Evolutionary conservation across 129 eudicot species (phyloP).

Genomic region (Centrapalus pauciflorus): DNA sequence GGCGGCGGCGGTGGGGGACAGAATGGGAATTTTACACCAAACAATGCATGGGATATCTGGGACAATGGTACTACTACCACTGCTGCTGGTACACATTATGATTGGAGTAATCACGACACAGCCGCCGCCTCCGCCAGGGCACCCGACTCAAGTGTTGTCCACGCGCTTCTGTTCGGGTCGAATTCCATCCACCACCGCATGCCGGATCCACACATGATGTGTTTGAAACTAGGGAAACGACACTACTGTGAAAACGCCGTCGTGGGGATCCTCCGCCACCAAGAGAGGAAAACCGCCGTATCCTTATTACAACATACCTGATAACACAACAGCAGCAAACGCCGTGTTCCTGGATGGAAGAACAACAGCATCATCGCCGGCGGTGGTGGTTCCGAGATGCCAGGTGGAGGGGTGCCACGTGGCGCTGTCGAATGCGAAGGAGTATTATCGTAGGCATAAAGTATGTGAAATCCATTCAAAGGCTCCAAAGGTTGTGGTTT

Average conservation of each 20-base stretch:
- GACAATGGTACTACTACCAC: conserved; percentile 14
- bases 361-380: neutral
- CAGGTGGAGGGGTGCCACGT: conserved; percentile 78
- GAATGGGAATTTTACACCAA: conserved; percentile 22
- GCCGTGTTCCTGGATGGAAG: neutral
- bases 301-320: neutral
- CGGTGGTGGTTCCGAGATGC: conserved; percentile 40
- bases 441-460: conserved; percentile 64
- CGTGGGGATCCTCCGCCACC: neutral
- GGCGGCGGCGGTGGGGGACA: conserved; percentile 21
- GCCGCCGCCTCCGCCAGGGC: neutral
- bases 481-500: conserved; percentile 61
- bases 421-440: conserved; percentile 44
- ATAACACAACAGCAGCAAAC: neutral
- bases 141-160: conserved; percentile 3
- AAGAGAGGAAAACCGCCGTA: conserved; percentile 26
- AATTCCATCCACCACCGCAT: conserved; percentile 5
- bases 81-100: neutral
- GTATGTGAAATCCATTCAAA: conserved; percentile 72
- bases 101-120: conserved; percentile 6
- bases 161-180: conserved; percentile 27
- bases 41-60: conserved; percentile 45
- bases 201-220: conserved; percentile 61
- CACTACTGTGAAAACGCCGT: conserved; percentile 42
- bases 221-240: conserved; percentile 68